phyloP scores from a whole-genome alignment of 371 early-diverging fungal genomes.

The Mortierella sp. region DNA sequence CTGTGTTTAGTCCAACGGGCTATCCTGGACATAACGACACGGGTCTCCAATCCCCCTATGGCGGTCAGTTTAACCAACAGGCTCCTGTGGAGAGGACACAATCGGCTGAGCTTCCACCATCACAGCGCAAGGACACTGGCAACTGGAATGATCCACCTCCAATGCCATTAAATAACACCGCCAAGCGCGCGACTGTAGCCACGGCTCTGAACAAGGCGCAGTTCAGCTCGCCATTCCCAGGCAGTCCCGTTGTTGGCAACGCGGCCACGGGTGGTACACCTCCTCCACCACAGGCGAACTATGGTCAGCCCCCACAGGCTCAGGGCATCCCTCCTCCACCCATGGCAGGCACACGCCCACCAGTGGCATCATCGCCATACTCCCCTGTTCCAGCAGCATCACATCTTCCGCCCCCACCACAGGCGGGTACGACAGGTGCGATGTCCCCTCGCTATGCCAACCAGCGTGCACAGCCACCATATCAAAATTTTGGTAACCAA shows the following conservation, averaged over 20 bases:
- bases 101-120: slow-evolving; percentile 46
- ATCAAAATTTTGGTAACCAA: slow-evolving; percentile 22
- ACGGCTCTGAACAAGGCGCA: slow-evolving; percentile 46
- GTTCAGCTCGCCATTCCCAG: slow-evolving; percentile 54
- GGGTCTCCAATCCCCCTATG: slow-evolving; percentile 32
- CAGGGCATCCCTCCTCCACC: slow-evolving; percentile 46
- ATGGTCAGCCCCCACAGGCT: slow-evolving; percentile 40
- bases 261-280: slow-evolving; percentile 29
- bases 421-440: slow-evolving; percentile 22
- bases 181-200: slow-evolving; percentile 27
- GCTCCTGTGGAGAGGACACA: slow-evolving; percentile 48
- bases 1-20: slow-evolving; percentile 36
- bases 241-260: slow-evolving; percentile 34
- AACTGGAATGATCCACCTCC: slow-evolving; percentile 72
- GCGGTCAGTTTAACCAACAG: slow-evolving; percentile 47
- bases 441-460: slow-evolving; percentile 53
- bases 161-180: slow-evolving; percentile 30
- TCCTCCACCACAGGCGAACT: slow-evolving; percentile 41
- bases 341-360: slow-evolving; percentile 37
- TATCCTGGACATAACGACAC: slow-evolving; percentile 34
- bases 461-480: slow-evolving; percentile 39
- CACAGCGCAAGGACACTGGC: slow-evolving; percentile 55
- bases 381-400: slow-evolving; percentile 49
- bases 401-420: slow-evolving; percentile 51
- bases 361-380: slow-evolving; percentile 35